Base-by-base conservation (phyloP, 768 basidiomycete genomes). In the Rhizopogon vinicolor region DNA sequence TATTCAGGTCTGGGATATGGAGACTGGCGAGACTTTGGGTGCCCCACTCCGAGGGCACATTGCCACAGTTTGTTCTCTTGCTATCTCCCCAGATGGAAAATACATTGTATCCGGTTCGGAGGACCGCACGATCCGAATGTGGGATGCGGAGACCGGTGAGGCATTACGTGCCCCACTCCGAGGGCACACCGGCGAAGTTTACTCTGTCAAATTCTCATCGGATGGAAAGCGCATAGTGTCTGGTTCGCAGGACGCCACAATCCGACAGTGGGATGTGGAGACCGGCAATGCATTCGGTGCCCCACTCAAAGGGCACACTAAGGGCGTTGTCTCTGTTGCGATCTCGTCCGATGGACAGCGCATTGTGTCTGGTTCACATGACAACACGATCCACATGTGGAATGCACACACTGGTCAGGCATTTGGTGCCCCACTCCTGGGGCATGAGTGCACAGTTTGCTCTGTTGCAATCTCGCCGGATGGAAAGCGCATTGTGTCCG, bases 311-410 rank as follows among this genome's bases (percentile, higher is more conserved):
- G 68, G 64, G 5, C 68, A 70, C 40, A 56, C 57, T 29, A 60
- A 60, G 3, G 61, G 62, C 19, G 63, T 72, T 14, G 62, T 62
- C 59, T 72, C 61, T 46, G 62, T 72, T 56, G 49, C 67, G 1
- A 68, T 72, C 60, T 70, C 68, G 18, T 68, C 68, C 41, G 54
- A 70, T 54, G 70, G 70, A 44, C 58, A 57, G 28, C 60, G 61
- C 33, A 60, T 70, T 41, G 70, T 72, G 31, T 71, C 71, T 19
- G 66, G 63, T 40, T 69, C 69, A 0, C 61, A 64, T 28, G 63
- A 71, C 37, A 63, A 58, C 40, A 59, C 57, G 1, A 64, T 72
- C 13, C 68, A 62, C 4, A 31, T 72, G 49, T 71, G 69, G 69
- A 59, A 71, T 19, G 68, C 61, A 7, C 54, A 62, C 6, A 39